Base-by-base conservation (phyloP, 805 yeast species). In the Saccharomycopsis schoenii region DNA sequence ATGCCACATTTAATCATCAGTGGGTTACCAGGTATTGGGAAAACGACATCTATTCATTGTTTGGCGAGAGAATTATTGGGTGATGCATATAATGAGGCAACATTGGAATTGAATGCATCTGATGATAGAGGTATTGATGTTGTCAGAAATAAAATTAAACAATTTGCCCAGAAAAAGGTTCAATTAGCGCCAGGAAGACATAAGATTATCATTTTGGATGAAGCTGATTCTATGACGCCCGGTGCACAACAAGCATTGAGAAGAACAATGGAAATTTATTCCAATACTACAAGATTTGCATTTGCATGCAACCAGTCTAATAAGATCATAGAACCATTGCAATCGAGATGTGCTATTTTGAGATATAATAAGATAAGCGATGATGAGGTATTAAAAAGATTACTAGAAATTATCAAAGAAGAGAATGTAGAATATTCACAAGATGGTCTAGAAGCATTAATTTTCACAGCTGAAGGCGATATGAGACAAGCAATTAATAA, bases 71-170 rank as follows among this genome's bases (percentile, higher is more conserved):
- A 88, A 69, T 73, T 94, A 51, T 76, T 94, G 37, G 97, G 96
- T 0, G 81, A 81, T 19, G 75, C 83, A 29, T 85, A 85, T 67
- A 76, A 78, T 42, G 93, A 87, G 66, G 99, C 97, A 0, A 93
- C 93, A 0, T 74, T 94, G 61, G 99, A 94, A 72, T 77, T 94
- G 69, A 94, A 94, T 72, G 99, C 99, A 0, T 87, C 96, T 1
- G 99, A 94, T 71, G 98, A 94, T 71, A 81, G 99, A 76, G 99
- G 99, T 65, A 94, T 94, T 58, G 99, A 94, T 58, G 96, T 92
- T 29, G 98, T 94, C 11, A 80, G 99, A 64, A 92, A 89, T 67
- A 85, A 88, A 68, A 94, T 94, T 75, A 94, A 94, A 73, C 90
- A 89, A 64, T 94, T 94, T 80, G 98, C 99, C 2, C 97, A 91